Conservation (phyloP, 495 filamentous ascomycete genomes). For the Lepraria neglecta region DNA sequence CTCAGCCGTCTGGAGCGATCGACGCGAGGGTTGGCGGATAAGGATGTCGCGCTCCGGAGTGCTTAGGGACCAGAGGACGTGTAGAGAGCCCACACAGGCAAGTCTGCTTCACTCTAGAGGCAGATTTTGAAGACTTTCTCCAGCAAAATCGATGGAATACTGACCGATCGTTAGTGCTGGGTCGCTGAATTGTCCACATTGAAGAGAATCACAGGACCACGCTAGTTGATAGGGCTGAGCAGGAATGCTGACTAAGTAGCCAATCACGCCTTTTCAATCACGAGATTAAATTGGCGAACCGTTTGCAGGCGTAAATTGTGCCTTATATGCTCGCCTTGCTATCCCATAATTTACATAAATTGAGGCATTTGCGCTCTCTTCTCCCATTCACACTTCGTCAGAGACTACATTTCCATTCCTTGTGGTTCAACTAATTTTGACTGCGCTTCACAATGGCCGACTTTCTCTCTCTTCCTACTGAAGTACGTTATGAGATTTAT, state of each 20-base stretch:
- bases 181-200: conserved; percentile 8
- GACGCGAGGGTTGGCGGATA: conserved; percentile 19
- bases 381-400: too few species aligned
- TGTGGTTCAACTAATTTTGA: neutral
- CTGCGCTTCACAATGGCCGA: neutral
- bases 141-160: neutral
- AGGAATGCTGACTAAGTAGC: conserved; percentile 11
- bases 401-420: neutral
- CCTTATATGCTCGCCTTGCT: too few species aligned
- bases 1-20: conserved; percentile 19
- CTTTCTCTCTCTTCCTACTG: conserved; percentile 13
- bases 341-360: too few species aligned
- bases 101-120: neutral
- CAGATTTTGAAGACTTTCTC: too few species aligned
- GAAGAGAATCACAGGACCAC: conserved; percentile 1
- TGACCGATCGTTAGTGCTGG: neutral
- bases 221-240: conserved; percentile 14
- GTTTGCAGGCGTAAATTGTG: too few species aligned
- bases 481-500: conserved; percentile 15
- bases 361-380: too few species aligned
- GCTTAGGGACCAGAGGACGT: neutral
- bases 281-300: neutral
- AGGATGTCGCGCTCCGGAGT: conserved; percentile 12
- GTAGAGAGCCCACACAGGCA: neutral
- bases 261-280: neutral